These are phyloP conservation scores for Neoboletus subvelutipes DNA, from an alignment of 768 basidiomycete species.

Conservation along the genomic window DNA sequence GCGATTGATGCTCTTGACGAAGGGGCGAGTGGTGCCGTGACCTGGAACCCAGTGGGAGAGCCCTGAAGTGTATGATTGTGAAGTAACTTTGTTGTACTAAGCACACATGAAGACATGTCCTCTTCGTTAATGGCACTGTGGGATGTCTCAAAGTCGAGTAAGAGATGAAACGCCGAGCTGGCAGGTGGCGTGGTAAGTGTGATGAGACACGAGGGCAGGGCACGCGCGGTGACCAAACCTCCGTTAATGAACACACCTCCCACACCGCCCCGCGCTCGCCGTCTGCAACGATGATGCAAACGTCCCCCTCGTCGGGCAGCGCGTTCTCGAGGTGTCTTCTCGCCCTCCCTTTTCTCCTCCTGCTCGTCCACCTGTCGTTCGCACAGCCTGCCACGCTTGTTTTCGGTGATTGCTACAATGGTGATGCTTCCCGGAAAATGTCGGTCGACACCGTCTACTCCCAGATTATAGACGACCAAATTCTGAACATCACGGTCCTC, in stretches of 20 bases:
- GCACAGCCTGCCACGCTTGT: constrained; percentile 61
- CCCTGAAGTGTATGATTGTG: too few relatives aligned
- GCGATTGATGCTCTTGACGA: constrained; percentile 65
- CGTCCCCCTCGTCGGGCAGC: constrained; percentile 6
- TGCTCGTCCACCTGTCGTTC: constrained; percentile 28
- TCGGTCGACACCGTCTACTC: constrained; percentile 69
- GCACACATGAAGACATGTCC: background rate
- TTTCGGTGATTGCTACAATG: constrained; percentile 69
- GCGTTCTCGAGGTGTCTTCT: constrained; percentile 5
- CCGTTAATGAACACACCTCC: constrained; percentile 23
- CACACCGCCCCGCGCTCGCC: constrained; percentile 9
- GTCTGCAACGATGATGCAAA: constrained; percentile 27
- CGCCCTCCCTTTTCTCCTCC: constrained; percentile 8
- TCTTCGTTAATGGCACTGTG: background rate
- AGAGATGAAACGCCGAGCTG: constrained; percentile 1
- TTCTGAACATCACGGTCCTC: constrained; percentile 70
- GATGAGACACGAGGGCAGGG: constrained; percentile 4
- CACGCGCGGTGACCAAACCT: background rate
- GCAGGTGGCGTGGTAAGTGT: constrained; percentile 29
- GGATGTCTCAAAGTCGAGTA: background rate
- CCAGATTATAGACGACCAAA: constrained; percentile 54
- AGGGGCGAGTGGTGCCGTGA: constrained; percentile 67
- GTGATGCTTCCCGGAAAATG: constrained; percentile 56
- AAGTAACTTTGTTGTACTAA: background rate
- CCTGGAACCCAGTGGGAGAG: constrained; percentile 77